Evolutionary conservation across 163 green algal genomes (phyloP).

Genomic region (Coccomyxa subellipsoidea): DNA sequence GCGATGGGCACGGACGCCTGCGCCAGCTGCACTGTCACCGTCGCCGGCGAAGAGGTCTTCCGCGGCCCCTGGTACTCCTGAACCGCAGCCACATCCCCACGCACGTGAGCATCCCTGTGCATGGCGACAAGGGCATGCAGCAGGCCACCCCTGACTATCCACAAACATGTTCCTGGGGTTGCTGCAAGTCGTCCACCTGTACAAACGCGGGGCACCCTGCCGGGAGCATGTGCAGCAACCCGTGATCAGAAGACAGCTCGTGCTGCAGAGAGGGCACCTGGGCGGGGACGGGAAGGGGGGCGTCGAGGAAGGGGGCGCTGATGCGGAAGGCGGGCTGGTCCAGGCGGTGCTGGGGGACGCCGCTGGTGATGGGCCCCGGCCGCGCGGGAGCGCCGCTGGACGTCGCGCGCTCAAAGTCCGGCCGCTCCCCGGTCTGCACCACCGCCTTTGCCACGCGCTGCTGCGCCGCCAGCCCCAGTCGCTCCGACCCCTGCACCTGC

Average conservation of each 20-base stretch:
- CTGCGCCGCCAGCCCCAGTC: background rate
- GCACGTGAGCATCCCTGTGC: no score
- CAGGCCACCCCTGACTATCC: background rate
- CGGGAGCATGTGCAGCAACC: background rate
- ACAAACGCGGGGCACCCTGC: background rate
- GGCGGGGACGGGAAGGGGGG: background rate
- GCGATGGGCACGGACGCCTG: background rate
- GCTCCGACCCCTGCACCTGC: background rate
- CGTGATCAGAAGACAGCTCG: background rate
- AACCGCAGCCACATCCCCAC: background rate
- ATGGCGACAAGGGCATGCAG: no score
- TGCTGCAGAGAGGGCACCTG: background rate
- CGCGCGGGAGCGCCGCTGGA: background rate
- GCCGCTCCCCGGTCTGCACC: conserved; percentile 3
- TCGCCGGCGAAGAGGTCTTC: background rate
- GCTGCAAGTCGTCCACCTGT: background rate
- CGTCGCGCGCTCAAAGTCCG: conserved; percentile 3
- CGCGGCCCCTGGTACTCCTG: background rate
- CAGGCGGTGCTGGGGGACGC: background rate
- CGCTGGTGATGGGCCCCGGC: conserved; percentile 7
- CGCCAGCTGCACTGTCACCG: background rate
- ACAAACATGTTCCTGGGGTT: background rate
- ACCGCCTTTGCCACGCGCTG: background rate
- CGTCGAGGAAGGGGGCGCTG: background rate
- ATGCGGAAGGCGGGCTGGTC: conserved; percentile 1